Percentiles rank a stretch among this genome's conserved stretches.
These are phyloP conservation scores for Aspergillus terreus DNA, from an alignment of 2,329 filamentous ascomycete species.

Conservation along the genomic window DNA sequence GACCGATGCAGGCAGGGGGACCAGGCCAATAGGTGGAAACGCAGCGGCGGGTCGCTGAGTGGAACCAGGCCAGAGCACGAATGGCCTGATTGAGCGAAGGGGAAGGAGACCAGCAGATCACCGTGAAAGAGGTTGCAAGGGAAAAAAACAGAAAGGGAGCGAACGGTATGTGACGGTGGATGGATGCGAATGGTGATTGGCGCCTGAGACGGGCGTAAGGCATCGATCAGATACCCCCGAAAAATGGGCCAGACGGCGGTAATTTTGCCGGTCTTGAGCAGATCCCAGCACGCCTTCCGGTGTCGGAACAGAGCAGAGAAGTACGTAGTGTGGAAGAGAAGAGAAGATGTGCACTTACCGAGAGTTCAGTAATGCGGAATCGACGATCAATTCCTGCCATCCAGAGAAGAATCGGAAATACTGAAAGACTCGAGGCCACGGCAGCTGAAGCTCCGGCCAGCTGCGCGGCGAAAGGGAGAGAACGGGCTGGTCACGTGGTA, in stretches of 20 bases:
- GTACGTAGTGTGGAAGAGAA: neutral
- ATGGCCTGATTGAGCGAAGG: neutral
- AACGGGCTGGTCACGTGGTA: no score
- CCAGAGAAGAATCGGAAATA: no score
- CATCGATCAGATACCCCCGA: constrained; percentile 8
- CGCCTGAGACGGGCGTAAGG: constrained; percentile 18
- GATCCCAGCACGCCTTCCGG: constrained; percentile 16
- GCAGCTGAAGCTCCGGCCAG: no score
- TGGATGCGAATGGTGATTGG: constrained; percentile 17
- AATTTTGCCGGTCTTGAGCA: constrained; percentile 9
- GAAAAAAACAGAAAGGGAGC: neutral
- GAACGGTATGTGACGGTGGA: constrained; percentile 1
- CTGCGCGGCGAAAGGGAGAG: no score
- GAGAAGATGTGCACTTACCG: no score
- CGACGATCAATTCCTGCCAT: no score
- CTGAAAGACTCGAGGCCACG: no score
- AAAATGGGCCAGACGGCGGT: neutral
- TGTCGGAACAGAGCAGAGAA: constrained; percentile 9
- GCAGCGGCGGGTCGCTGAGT: neutral
- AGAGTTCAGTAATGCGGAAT: no score
- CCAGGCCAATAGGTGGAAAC: constrained; percentile 19
- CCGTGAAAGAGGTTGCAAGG: neutral
- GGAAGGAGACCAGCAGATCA: neutral
- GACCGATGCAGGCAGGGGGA: constrained; percentile 17
- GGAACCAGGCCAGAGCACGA: neutral